These are phyloP conservation scores for Plenodomus biglobosus DNA, from an alignment of 2,329 filamentous ascomycete genomes.

Conservation along the genomic window DNA sequence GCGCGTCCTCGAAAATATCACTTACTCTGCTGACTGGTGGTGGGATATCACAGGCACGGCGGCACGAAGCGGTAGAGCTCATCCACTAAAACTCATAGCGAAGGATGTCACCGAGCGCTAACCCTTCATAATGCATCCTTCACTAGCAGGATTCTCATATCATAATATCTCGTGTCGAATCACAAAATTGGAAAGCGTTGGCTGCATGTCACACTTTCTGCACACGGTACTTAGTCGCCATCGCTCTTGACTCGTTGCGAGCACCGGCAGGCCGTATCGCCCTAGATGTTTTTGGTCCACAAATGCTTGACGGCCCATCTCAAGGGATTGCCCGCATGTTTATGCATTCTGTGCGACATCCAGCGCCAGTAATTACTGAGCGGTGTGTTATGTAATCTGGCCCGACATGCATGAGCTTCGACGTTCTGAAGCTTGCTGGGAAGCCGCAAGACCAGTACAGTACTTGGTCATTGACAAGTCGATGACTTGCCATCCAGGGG, in stretches of 20 bases:
- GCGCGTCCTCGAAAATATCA: neutral
- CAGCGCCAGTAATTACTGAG: constrained; percentile 1
- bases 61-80: neutral
- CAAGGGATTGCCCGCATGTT: neutral
- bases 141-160: neutral
- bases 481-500: neutral
- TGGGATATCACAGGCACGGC: neutral
- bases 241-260: neutral
- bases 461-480: neutral
- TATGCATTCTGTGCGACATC: constrained; percentile 5
- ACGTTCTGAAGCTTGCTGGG: neutral
- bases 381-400: constrained; percentile 5
- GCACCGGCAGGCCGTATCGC: neutral
- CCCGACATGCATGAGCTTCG: constrained; percentile 1
- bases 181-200: neutral
- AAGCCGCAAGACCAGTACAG: neutral
- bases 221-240: neutral
- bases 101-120: neutral
- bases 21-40: neutral
- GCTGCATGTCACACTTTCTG: neutral
- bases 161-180: neutral
- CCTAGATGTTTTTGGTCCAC: neutral
- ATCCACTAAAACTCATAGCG: neutral
- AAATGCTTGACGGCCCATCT: too few species aligned
- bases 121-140: neutral